Conservation (phyloP, 306 rosid species). For the Cucurbita argyrosperma region DNA sequence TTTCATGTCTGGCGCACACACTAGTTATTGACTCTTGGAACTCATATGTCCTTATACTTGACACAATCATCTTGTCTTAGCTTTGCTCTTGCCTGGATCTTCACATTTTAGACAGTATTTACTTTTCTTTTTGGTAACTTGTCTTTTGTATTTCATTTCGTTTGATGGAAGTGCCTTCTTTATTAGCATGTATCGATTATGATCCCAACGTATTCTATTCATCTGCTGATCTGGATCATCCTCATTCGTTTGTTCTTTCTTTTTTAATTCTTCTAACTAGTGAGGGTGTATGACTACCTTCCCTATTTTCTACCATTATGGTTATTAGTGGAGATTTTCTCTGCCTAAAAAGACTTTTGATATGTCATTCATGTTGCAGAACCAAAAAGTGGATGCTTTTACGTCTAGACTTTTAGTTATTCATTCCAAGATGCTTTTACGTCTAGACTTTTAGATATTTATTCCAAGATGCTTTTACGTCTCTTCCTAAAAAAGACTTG, state of each 20-base stretch:
- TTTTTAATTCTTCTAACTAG: not conserved
- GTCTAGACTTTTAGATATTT: conserved; percentile 71
- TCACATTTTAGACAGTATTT: no score
- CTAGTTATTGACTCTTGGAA: not conserved
- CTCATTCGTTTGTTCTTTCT: not conserved
- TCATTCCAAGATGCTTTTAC: conserved; percentile 71
- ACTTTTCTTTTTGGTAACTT: no score
- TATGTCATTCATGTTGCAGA: conserved; percentile 34
- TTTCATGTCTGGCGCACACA: not conserved
- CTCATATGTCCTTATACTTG: no score
- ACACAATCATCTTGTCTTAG: no score
- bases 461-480: conserved; percentile 48
- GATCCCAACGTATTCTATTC: not conserved
- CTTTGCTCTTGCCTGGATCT: no score
- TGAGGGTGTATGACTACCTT: not conserved
- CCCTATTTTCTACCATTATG: not conserved
- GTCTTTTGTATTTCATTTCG: no score
- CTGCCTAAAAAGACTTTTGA: not conserved
- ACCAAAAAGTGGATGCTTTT: conserved; percentile 56
- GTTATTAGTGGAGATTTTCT: not conserved
- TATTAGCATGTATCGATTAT: not conserved
- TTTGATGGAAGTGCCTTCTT: no score
- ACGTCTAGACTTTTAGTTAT: conserved; percentile 73
- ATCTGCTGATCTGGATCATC: not conserved
- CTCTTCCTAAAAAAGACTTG: not conserved